These are phyloP conservation scores for Daldinia sp. DNA, from an alignment of 2,329 filamentous ascomycete genomes.

Conservation along the genomic window DNA sequence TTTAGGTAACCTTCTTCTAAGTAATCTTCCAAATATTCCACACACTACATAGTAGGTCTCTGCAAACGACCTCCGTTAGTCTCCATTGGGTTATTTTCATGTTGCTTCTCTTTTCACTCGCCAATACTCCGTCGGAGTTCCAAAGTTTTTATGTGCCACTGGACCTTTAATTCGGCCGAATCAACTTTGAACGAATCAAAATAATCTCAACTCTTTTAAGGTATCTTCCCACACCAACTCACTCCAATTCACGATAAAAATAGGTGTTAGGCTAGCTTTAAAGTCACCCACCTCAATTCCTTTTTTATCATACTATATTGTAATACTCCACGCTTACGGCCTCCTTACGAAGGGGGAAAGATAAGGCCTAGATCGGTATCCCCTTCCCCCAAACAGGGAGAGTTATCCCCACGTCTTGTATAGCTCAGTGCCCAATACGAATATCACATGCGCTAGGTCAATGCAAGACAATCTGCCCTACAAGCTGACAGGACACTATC, in stretches of 20 bases:
- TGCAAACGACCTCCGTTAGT: background rate
- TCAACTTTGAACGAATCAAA: background rate
- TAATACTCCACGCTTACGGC: slow-evolving; percentile 1
- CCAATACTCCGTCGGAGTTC: slow-evolving; percentile 1
- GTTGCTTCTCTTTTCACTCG: background rate
- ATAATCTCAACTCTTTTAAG: background rate
- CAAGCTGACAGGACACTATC: slow-evolving; percentile 25
- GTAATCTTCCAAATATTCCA: background rate
- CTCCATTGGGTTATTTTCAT: background rate
- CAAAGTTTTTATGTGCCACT: background rate
- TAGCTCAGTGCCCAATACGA: slow-evolving; percentile 27
- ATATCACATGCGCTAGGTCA: slow-evolving; percentile 21
- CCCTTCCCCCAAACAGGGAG: slow-evolving; percentile 21
- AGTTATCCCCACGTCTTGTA: slow-evolving; percentile 15
- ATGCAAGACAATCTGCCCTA: slow-evolving; percentile 22
- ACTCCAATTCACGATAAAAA: slow-evolving; percentile 7
- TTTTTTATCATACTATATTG: slow-evolving; percentile 25
- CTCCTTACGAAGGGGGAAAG: slow-evolving; percentile 11
- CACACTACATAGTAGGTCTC: background rate
- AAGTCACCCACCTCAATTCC: slow-evolving; percentile 11
- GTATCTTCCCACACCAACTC: background rate
- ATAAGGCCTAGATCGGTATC: slow-evolving; percentile 20
- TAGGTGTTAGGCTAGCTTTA: slow-evolving; percentile 16
- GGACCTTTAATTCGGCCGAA: background rate
- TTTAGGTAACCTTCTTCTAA: background rate